Evolutionary conservation across 1,139 yeast genomes (phyloP), one percentile per base, ranked within the genome.

Genomic region (Suhomyces bolitotheri): DNA sequence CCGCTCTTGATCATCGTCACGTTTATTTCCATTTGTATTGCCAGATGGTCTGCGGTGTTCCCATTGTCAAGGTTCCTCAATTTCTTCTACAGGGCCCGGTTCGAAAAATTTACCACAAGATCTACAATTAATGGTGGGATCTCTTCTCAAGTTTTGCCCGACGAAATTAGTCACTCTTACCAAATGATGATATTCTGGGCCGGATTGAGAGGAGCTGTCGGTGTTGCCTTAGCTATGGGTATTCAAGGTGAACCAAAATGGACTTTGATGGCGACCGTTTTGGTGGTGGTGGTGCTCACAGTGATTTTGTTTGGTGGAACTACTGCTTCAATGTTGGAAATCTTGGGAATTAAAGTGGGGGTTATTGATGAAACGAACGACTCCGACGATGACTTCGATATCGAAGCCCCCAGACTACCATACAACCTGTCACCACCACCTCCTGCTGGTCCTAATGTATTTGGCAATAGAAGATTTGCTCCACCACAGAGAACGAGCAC

Each of bases 161-260:
- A 90, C 50, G 97, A 90, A 62, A 89, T 94, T 41, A 92, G 96
- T 15, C 94, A 88, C 50, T 88, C 86, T 41, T 94, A 94, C 60
- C 98, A 94, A 63, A 88, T 90, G 88, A 92, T 94, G 98, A 87
- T 94, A 31, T 94, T 94, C 61, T 94, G 99, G 99, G 98, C 98
- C 2, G 99, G 99, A 5, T 71, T 94, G 41, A 74, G 99, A 54
- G 99, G 99, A 41, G 99, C 99, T 1, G 99, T 94, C 22, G 99
- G 99, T 47, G 99, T 94, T 3, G 99, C 98, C 0, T 73, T 94
- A 52, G 98, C 98, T 0, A 90, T 95, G 80, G 98, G 98, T 2
- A 68, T 94, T 32, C 95, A 87, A 60, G 98, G 98, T 41, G 97
- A 90, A 54, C 82, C 88, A 36, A 94, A 92, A 46, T 82, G 85